Percentiles rank a stretch among this genome's conserved stretches.
These are phyloP conservation scores for Besnoitia besnoiti DNA, from an alignment of 169 alveolate genomes.

Conservation along the genomic window DNA sequence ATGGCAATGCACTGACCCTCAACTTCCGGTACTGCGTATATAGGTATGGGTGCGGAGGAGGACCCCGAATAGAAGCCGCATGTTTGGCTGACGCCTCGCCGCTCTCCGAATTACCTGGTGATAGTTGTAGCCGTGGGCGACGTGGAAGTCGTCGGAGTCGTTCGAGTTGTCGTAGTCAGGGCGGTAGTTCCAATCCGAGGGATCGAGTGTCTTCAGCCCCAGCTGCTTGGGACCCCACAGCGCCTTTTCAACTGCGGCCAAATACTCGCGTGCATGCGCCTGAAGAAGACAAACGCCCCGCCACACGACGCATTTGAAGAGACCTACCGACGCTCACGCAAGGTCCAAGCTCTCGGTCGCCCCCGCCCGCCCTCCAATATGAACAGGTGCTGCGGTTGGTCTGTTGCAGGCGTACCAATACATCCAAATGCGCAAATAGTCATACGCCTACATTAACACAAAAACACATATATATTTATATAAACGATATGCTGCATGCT, in stretches of 20 bases:
- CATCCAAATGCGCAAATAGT: no score
- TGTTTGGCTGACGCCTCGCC: background rate
- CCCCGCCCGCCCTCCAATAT: no score
- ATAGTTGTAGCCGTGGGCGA: slow-evolving; percentile 84
- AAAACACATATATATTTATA: no score
- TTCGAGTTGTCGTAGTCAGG: slow-evolving; percentile 87
- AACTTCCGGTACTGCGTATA: background rate
- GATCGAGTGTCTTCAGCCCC: slow-evolving; percentile 92
- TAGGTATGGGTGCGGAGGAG: background rate
- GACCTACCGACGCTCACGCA: no score
- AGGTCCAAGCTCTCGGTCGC: no score
- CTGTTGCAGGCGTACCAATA: no score
- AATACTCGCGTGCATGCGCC: background rate
- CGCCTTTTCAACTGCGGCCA: slow-evolving; percentile 17
- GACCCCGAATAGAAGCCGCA: background rate
- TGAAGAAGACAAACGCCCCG: background rate
- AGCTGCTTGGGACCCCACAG: slow-evolving; percentile 67
- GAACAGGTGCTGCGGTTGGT: no score
- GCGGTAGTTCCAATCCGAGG: slow-evolving; percentile 81
- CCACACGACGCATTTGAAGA: no score
- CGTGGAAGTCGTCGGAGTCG: slow-evolving; percentile 77
- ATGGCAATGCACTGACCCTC: background rate
- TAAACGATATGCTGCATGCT: no score
- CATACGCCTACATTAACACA: no score
- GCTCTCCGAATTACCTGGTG: background rate